These are phyloP conservation scores for Coemansia sp. DNA, from an alignment of 192 early-diverging fungal genomes.

Conservation along the genomic window DNA sequence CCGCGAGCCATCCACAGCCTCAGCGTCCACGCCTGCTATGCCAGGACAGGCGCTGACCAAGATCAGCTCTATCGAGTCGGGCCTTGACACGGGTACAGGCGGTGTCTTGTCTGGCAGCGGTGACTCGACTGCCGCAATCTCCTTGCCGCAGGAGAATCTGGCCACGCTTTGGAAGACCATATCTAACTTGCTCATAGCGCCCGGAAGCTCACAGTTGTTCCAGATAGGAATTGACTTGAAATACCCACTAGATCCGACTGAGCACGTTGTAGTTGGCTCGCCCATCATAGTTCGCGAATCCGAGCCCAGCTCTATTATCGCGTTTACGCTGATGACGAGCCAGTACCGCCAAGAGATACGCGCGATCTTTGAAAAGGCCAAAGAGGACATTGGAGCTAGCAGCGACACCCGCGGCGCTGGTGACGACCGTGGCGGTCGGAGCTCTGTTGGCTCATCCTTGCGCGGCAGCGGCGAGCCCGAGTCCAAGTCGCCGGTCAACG, in stretches of 20 bases:
- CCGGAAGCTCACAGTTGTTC: slow-evolving; percentile 43
- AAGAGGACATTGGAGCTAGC: not conserved
- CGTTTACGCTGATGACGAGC: slow-evolving; percentile 73
- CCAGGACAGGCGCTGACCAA: slow-evolving; percentile 22
- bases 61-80: slow-evolving; percentile 27
- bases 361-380: slow-evolving; percentile 27
- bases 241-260: slow-evolving; percentile 60
- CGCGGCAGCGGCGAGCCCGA: not conserved
- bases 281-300: slow-evolving; percentile 84
- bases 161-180: slow-evolving; percentile 45
- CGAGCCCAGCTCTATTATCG: slow-evolving; percentile 92
- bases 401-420: not conserved
- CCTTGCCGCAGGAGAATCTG: slow-evolving; percentile 33
- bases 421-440: not conserved
- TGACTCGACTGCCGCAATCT: slow-evolving; percentile 13
- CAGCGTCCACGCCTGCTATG: slow-evolving; percentile 13
- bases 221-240: slow-evolving; percentile 47
- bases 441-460: not conserved
- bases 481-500: slow-evolving; percentile 22
- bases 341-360: slow-evolving; percentile 42
- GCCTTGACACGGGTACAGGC: not conserved
- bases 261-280: slow-evolving; percentile 87
- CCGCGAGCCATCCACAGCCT: slow-evolving; percentile 18
- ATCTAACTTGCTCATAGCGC: slow-evolving; percentile 35
- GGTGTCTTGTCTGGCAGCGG: slow-evolving; percentile 6